phyloP scores from a whole-genome alignment of 805 yeast species.

The Maudiozyma pseudohumilis region DNA sequence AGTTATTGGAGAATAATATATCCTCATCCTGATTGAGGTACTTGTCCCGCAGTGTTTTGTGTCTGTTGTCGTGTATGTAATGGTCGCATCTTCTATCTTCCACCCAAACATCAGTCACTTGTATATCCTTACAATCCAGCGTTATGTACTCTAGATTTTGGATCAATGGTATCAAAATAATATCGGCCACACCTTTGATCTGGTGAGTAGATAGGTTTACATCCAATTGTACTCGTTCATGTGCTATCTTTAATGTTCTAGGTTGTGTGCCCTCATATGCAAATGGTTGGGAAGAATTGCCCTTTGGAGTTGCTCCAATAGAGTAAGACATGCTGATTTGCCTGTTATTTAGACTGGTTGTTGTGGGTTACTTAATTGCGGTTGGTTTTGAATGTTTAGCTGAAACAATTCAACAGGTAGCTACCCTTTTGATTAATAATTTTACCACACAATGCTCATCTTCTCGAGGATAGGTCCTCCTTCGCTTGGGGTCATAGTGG shows the following conservation, averaged over 20 bases:
- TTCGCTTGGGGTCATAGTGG: too few species aligned
- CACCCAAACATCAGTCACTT: conserved; percentile 52
- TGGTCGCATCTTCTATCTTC: conserved; percentile 42
- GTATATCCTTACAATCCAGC: conserved; percentile 73
- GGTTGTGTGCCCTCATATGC: conserved; percentile 7
- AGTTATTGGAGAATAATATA: conserved; percentile 16
- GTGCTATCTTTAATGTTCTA: conserved; percentile 55
- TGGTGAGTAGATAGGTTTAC: conserved; percentile 57
- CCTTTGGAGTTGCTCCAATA: conserved; percentile 21
- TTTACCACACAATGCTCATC: too few species aligned
- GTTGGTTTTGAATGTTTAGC: too few species aligned
- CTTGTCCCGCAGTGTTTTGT: conserved; percentile 10
- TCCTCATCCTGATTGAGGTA: conserved; percentile 10
- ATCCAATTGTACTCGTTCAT: conserved; percentile 73
- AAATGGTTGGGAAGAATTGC: conserved; percentile 10
- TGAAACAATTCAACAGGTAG: too few species aligned
- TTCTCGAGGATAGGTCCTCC: too few species aligned
- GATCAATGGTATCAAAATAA: conserved; percentile 67
- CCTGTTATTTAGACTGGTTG: too few species aligned
- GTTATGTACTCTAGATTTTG: conserved; percentile 46
- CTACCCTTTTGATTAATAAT: too few species aligned
- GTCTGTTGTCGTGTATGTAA: conserved; percentile 27
- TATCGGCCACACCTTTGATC: conserved; percentile 68
- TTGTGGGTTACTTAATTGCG: too few species aligned
- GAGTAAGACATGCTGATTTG: conserved; percentile 17